Percentiles rank a stretch among this genome's conserved stretches.
Conservation (phyloP, 2,329 filamentous ascomycete genomes). For the Myotisia sp. region DNA sequence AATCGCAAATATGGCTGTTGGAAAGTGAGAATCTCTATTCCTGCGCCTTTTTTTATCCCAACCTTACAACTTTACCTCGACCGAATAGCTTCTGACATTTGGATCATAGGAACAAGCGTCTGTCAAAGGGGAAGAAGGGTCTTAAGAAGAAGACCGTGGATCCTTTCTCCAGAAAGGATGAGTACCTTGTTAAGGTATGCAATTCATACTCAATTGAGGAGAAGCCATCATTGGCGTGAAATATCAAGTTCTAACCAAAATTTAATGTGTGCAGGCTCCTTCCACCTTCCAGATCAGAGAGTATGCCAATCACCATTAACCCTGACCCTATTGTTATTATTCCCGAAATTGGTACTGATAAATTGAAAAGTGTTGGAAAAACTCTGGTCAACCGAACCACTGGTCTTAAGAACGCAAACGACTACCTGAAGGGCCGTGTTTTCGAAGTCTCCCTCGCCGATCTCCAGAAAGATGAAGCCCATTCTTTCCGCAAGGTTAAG, state of each 20-base stretch:
- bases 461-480: conserved; percentile 99
- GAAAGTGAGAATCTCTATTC: conserved; percentile 45
- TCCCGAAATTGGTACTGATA: conserved; percentile 6
- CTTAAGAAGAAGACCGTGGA: conserved; percentile 99
- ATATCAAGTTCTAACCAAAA: conserved; percentile 1
- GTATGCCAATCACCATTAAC: conserved; percentile 45
- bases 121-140: conserved; percentile 99
- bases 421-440: conserved; percentile 95
- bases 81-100: too few relatives aligned
- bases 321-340: neutral
- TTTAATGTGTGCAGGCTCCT: conserved; percentile 49
- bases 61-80: conserved; percentile 4
- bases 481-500: conserved; percentile 99
- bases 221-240: neutral
- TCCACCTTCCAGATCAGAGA: conserved; percentile 92
- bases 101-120: conserved; percentile 92
- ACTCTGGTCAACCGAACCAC: conserved; percentile 98
- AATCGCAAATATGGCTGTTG: conserved; percentile 67
- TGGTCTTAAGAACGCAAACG: conserved; percentile 99
- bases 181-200: conserved; percentile 88
- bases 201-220: neutral
- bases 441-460: conserved; percentile 98
- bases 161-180: conserved; percentile 97
- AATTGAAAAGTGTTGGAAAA: conserved; percentile 73
- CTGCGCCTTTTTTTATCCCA: conserved; percentile 6